Evolutionary conservation across 495 filamentous ascomycete species (phyloP).

Genomic region (Pseudoneurospora amorphoporcata): DNA sequence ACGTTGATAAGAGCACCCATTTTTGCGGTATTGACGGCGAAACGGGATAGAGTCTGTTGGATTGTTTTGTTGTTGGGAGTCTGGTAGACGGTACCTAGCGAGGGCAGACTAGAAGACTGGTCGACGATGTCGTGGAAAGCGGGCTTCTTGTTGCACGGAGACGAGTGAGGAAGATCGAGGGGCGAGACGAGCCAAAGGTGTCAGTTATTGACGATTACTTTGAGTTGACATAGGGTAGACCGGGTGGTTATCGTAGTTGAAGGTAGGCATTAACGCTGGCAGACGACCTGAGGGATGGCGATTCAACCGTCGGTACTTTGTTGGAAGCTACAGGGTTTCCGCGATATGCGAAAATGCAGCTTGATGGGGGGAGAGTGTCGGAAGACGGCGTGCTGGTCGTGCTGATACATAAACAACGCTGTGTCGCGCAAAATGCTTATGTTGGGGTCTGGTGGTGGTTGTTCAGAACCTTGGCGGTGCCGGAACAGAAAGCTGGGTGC

Average conservation of each 20-base stretch:
- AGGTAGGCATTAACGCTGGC: slow-evolving; percentile 45
- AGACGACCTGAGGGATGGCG: slow-evolving; percentile 16
- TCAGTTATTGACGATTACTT: slow-evolving; percentile 36
- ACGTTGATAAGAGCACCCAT: slow-evolving; percentile 75
- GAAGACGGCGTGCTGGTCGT: slow-evolving; percentile 43
- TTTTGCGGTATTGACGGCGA: slow-evolving; percentile 30
- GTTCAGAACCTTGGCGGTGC: slow-evolving; percentile 1
- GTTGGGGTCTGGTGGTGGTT: slow-evolving; percentile 22
- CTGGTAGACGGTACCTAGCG: slow-evolving; percentile 4
- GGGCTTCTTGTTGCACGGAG: slow-evolving; percentile 37
- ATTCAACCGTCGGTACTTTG: slow-evolving; percentile 80
- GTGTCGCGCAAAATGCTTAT: slow-evolving; percentile 31
- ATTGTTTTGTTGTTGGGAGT: not conserved
- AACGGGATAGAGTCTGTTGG: slow-evolving; percentile 1
- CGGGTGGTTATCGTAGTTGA: slow-evolving; percentile 28
- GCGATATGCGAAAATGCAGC: slow-evolving; percentile 90
- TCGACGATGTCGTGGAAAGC: slow-evolving; percentile 19
- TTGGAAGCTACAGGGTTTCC: slow-evolving; percentile 78
- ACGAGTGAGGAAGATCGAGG: slow-evolving; percentile 20
- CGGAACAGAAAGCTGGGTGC: not conserved
- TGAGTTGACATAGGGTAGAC: slow-evolving; percentile 42
- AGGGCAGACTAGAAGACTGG: slow-evolving; percentile 19
- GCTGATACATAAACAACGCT: slow-evolving; percentile 50
- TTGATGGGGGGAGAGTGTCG: slow-evolving; percentile 78
- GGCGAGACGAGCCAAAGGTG: slow-evolving; percentile 27